Evolutionary conservation across 1,284 basidiomycete genomes (phyloP), one percentile per base, ranked within the genome.

Genomic region (Cutaneotrichosporon cyanovorans): DNA sequence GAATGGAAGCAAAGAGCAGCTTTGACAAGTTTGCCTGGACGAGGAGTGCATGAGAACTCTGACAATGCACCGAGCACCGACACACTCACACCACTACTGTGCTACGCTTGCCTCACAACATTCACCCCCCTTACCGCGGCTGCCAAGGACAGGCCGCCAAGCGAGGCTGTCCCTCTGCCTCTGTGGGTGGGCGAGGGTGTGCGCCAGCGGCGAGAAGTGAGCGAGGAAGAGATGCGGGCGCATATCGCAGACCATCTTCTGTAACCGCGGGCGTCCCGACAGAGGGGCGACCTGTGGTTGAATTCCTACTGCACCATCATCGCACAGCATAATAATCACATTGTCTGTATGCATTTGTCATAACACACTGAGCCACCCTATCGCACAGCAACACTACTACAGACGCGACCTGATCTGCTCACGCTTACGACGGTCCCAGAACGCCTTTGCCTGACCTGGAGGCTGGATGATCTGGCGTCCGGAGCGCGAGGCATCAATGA

Each of bases 1-100:
- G 78, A 76, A 22, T 88, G 86, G 86, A 86, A 85, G 64, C 70
- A 76, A 0, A 76, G 76, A 23, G 85, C 84, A 60, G 82, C 84
- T 1, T 79, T 87, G 47, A 79, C 82, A 28, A 77, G 80, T 0
- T 76, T 81, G 39, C 61, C 66, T 55, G 48, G 45, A 62, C 39
- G 42, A 11, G 37, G 43, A 16, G n/a, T n/a, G n/a, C n/a, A n/a
- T 28, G 25, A 12, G 25, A 28, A 12, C 12, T 7, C 25, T 12
- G 12, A 7, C 25, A 40, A 22, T 31, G 44, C 36, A 32, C 40
- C 34, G 20, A 34, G 23, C 8, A 15, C 37, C 12, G 30, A 46
- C 18, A 7, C 40, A 8, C 72, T 85, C 20, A 74, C 78, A 1
- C 66, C 73, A 0, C 60, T 73, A 25, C 73, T 88, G 2, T 88